These are phyloP conservation scores for Fusarium solani-melongenae DNA, from an alignment of 2,329 filamentous ascomycete genomes.

Conservation along the genomic window DNA sequence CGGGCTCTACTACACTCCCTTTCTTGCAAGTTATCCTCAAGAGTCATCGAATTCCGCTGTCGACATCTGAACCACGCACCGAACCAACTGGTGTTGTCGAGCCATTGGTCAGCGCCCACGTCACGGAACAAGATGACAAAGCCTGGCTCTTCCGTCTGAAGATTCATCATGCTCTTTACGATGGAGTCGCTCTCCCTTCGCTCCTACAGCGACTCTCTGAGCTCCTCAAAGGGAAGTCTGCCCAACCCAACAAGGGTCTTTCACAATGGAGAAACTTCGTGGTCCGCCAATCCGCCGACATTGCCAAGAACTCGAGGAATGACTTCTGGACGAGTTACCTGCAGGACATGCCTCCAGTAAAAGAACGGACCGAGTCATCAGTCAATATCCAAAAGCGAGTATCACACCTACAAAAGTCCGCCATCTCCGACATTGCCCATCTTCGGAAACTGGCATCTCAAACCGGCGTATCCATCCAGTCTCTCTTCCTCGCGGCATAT, in stretches of 20 bases:
- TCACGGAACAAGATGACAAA: constrained; percentile 12
- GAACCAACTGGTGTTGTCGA: background rate
- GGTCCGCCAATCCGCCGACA: constrained; percentile 9
- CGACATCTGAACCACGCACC: background rate
- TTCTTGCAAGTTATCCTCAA: constrained; percentile 72
- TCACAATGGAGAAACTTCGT: constrained; percentile 44
- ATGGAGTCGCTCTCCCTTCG: constrained; percentile 79
- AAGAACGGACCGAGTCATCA: background rate
- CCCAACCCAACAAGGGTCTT: constrained; percentile 7
- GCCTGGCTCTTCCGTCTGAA: constrained; percentile 59
- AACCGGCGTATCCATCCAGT: constrained; percentile 74
- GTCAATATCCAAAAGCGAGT: constrained; percentile 29
- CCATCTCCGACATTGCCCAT: constrained; percentile 53
- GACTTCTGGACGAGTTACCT: constrained; percentile 59
- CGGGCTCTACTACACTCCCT: constrained; percentile 56
- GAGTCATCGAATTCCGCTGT: constrained; percentile 15
- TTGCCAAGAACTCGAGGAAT: constrained; percentile 29
- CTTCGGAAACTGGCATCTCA: constrained; percentile 52
- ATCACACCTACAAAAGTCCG: constrained; percentile 57
- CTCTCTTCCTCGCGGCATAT: constrained; percentile 79
- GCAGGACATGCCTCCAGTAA: background rate
- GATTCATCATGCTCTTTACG: constrained; percentile 90
- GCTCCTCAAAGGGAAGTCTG: constrained; percentile 3
- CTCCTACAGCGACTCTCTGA: constrained; percentile 60
- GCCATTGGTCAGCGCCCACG: constrained; percentile 25